phyloP scores from a whole-genome alignment of 2,329 filamentous ascomycete genomes.

The Ceratocystis papillata region DNA sequence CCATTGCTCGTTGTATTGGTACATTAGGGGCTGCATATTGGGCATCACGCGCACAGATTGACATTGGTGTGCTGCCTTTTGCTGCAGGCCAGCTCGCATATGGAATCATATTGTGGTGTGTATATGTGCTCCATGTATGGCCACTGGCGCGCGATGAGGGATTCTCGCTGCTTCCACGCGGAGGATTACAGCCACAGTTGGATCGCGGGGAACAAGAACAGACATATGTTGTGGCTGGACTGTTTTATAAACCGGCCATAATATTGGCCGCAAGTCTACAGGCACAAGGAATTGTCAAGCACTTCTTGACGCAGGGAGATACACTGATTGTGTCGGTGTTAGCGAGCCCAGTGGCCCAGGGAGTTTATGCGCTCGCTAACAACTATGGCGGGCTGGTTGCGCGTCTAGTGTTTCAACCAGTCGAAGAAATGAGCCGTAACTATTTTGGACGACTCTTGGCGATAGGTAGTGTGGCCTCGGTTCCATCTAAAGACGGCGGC shows the following conservation, averaged over 20 bases:
- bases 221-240: slow-evolving; percentile 39
- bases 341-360: slow-evolving; percentile 69
- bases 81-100: slow-evolving; percentile 77
- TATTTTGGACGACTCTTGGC: slow-evolving; percentile 74
- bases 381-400: slow-evolving; percentile 90
- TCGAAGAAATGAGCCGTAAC: slow-evolving; percentile 85
- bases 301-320: slow-evolving; percentile 88
- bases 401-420: slow-evolving; percentile 80
- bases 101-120: slow-evolving; percentile 52
- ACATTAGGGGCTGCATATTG: slow-evolving; percentile 63
- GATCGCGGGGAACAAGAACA: slow-evolving; percentile 15
- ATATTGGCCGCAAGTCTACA: slow-evolving; percentile 71
- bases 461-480: slow-evolving; percentile 22
- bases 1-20: slow-evolving; percentile 61
- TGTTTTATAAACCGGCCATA: slow-evolving; percentile 61
- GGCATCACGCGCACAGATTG: slow-evolving; percentile 40
- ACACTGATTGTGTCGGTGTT: slow-evolving; percentile 74
- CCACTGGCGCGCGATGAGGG: slow-evolving; percentile 44
- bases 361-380: slow-evolving; percentile 81
- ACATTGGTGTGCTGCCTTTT: slow-evolving; percentile 74
- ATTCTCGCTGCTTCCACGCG: slow-evolving; percentile 56
- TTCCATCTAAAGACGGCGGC: not conserved
- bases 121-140: slow-evolving; percentile 57
- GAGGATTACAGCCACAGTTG: not conserved
- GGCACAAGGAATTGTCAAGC: slow-evolving; percentile 80